These are phyloP conservation scores for Triticum dicoccoides DNA, from an alignment of 176 grass and related monocot genomes.

Conservation along the genomic window DNA sequence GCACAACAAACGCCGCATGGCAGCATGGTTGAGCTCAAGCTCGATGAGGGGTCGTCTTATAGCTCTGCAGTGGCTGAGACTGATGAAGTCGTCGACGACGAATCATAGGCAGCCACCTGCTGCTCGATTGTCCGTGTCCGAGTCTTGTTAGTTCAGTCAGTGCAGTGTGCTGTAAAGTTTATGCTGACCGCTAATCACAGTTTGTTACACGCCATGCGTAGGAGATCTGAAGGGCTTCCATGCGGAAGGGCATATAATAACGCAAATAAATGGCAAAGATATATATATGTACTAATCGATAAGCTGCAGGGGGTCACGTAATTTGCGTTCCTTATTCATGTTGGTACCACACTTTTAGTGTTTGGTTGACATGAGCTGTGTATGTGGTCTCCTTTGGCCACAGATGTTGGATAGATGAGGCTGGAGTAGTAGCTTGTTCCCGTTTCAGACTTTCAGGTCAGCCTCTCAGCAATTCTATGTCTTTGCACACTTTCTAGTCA, in stretches of 20 bases:
- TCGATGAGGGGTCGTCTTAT: not conserved
- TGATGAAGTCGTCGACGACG: not conserved
- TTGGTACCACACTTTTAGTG: not conserved
- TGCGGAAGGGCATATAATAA: not conserved
- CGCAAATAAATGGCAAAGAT: slow-evolving; percentile 6
- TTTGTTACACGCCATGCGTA: not conserved
- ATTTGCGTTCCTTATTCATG: not conserved
- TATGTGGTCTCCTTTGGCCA: not conserved
- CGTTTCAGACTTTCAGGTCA: not conserved
- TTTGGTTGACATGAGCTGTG: not conserved
- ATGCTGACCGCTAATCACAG: not conserved
- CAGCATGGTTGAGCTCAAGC: not conserved
- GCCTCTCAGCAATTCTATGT: not conserved
- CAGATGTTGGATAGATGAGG: not conserved
- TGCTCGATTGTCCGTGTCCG: not conserved
- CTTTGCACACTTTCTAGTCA: not conserved
- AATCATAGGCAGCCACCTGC: not conserved
- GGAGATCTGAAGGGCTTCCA: not conserved
- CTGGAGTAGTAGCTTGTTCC: not conserved
- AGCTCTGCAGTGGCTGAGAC: not conserved
- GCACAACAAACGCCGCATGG: not conserved
- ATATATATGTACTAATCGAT: not conserved
- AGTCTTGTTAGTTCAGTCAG: not conserved
- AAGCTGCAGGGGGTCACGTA: not conserved
- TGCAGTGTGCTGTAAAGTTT: not conserved